These are phyloP conservation scores for Coprinellus micaceus DNA, from an alignment of 768 basidiomycete species.

Conservation along the genomic window DNA sequence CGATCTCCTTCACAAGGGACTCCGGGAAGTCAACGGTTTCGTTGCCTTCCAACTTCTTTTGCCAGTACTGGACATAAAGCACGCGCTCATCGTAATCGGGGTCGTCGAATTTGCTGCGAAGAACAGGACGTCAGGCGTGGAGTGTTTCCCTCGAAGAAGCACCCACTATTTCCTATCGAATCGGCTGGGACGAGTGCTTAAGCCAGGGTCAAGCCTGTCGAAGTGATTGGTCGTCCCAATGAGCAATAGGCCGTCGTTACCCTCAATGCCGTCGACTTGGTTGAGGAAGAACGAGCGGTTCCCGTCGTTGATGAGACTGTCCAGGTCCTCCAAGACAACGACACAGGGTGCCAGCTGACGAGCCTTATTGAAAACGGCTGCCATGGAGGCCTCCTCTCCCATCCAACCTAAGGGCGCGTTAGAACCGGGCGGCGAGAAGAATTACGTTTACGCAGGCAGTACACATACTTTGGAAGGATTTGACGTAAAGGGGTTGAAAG, in stretches of 20 bases:
- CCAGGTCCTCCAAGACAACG: slow-evolving; percentile 56
- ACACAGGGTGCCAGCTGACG: slow-evolving; percentile 66
- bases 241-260: slow-evolving; percentile 76
- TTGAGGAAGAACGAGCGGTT: slow-evolving; percentile 90
- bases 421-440: not conserved
- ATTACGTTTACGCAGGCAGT: not conserved
- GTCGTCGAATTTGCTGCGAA: slow-evolving; percentile 61
- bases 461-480: slow-evolving; percentile 65
- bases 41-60: slow-evolving; percentile 65
- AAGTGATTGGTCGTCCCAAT: slow-evolving; percentile 85
- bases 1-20: slow-evolving; percentile 55
- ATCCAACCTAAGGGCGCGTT: slow-evolving; percentile 37
- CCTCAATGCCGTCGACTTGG: slow-evolving; percentile 75
- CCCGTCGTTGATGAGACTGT: slow-evolving; percentile 71
- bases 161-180: slow-evolving; percentile 86
- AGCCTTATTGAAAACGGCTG: slow-evolving; percentile 67
- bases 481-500: slow-evolving; percentile 74
- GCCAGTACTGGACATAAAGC: slow-evolving; percentile 77
- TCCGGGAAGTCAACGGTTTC: slow-evolving; percentile 65
- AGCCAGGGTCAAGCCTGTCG: slow-evolving; percentile 70
- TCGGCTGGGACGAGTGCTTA: slow-evolving; percentile 75
- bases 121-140: not conserved
- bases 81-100: slow-evolving; percentile 61
- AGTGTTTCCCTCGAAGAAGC: not conserved
- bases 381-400: slow-evolving; percentile 69